Percentiles rank a stretch among this genome's conserved stretches.
Conservation (phyloP, 257 asterid genomes). For the Jacaranda copaia region DNA sequence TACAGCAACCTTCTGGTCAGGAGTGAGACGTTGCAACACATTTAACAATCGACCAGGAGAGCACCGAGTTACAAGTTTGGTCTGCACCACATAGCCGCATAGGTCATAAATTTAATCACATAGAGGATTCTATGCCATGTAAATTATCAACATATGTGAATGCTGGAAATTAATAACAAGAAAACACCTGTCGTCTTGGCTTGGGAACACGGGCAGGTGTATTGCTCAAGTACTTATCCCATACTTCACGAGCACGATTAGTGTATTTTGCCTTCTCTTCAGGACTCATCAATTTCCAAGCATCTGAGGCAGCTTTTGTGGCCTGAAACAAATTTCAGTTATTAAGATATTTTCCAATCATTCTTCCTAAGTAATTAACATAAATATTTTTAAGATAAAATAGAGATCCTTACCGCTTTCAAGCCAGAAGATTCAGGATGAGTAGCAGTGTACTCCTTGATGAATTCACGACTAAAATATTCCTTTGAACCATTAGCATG, state of each 20-base stretch:
- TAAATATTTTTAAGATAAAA: constrained; percentile 27
- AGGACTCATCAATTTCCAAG: constrained; percentile 92
- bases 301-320: constrained; percentile 98
- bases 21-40: constrained; percentile 81
- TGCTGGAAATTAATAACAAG: constrained; percentile 15
- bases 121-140: constrained; percentile 11
- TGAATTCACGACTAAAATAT: constrained; percentile 80
- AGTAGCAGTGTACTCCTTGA: constrained; percentile 91
- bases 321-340: constrained; percentile 60
- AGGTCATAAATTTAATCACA: constrained; percentile 21
- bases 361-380: background rate
- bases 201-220: constrained; percentile 86
- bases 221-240: constrained; percentile 87
- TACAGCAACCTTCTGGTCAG: constrained; percentile 86
- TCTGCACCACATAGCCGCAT: constrained; percentile 56
- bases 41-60: constrained; percentile 94
- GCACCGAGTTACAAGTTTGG: constrained; percentile 97
- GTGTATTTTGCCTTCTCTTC: constrained; percentile 95
- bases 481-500: constrained; percentile 36
- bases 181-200: constrained; percentile 83
- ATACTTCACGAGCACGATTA: constrained; percentile 93
- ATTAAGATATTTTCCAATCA: constrained; percentile 17
- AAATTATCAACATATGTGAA: constrained; percentile 19
- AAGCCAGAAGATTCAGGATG: constrained; percentile 97
- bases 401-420: constrained; percentile 68